Conservation (phyloP, 2,329 filamentous ascomycete species). For the Tolypocladium paradoxum region DNA sequence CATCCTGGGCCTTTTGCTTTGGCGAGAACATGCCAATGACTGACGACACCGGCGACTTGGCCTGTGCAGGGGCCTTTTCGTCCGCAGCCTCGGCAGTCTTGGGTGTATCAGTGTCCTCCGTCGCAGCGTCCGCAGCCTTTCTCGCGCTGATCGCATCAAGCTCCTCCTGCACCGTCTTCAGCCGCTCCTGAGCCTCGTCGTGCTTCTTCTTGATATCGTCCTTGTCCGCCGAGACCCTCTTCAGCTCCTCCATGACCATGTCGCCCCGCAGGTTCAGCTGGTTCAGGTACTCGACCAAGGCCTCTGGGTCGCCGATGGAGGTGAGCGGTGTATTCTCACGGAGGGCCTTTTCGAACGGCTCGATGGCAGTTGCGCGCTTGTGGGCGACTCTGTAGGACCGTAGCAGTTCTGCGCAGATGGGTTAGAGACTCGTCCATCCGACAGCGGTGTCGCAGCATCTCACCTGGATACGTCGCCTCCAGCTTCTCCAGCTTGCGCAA, state of each 20-base stretch:
- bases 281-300: conserved; percentile 80
- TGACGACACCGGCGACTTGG: conserved; percentile 36
- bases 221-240: conserved; percentile 71
- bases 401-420: conserved; percentile 54
- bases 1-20: conserved; percentile 27
- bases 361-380: conserved; percentile 73
- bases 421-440: conserved; percentile 1
- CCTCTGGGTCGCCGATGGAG: conserved; percentile 74
- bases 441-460: conserved; percentile 2
- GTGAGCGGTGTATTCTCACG: conserved; percentile 88
- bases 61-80: conserved; percentile 13
- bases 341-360: conserved; percentile 83
- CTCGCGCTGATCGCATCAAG: conserved; percentile 36
- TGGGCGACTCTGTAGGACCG: conserved; percentile 90
- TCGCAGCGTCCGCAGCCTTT: conserved; percentile 12
- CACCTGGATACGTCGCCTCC: conserved; percentile 78
- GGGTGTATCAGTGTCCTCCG: conserved; percentile 23
- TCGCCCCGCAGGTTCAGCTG: conserved; percentile 78
- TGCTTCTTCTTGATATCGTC: conserved; percentile 70
- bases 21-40: conserved; percentile 40
- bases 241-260: conserved; percentile 91
- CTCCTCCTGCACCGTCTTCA: conserved; percentile 53
- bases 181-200: conserved; percentile 55
- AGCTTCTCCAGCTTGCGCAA: conserved; percentile 83
- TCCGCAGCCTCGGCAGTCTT: conserved; percentile 8